phyloP scores from a whole-genome alignment of 495 filamentous ascomycete genomes.

The Penicillium steckii region DNA sequence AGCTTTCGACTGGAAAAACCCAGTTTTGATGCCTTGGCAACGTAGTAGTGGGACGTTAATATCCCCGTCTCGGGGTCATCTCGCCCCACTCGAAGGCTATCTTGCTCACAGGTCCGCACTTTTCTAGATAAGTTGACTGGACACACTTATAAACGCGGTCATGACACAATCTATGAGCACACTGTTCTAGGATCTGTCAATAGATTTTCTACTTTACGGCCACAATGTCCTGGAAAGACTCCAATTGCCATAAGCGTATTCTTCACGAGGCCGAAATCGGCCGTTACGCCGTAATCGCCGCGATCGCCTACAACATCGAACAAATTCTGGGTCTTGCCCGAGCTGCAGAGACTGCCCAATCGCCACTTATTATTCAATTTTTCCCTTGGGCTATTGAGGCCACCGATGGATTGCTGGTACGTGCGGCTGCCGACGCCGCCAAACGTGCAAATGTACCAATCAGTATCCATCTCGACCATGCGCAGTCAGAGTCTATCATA shows the following conservation, averaged over 20 bases:
- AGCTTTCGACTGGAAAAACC: too few relatives aligned
- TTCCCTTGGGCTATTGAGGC: constrained; percentile 76
- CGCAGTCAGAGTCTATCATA: constrained; percentile 61
- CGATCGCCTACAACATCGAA: constrained; percentile 78
- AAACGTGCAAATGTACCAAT: constrained; percentile 61
- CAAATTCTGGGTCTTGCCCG: constrained; percentile 66
- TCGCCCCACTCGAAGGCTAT: too few relatives aligned
- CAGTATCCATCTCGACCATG: constrained; percentile 68
- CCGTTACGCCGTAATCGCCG: constrained; percentile 65
- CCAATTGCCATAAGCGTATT: constrained; percentile 37
- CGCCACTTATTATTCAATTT: constrained; percentile 71
- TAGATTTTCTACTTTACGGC: neutral
- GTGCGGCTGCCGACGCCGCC: constrained; percentile 54
- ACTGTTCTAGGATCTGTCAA: too few relatives aligned
- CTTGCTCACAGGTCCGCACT: too few relatives aligned
- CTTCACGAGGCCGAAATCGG: constrained; percentile 61
- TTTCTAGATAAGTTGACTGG: too few relatives aligned
- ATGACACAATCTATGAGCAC: too few relatives aligned
- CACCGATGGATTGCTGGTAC: constrained; percentile 54
- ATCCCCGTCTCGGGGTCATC: too few relatives aligned
- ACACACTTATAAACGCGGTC: too few relatives aligned
- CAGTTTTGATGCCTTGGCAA: too few relatives aligned
- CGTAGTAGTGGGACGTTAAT: too few relatives aligned
- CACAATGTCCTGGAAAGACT: constrained; percentile 17
- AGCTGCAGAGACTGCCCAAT: constrained; percentile 64